These are phyloP conservation scores for Colletotrichum somersetense DNA, from an alignment of 2,329 filamentous ascomycete genomes.

Conservation along the genomic window DNA sequence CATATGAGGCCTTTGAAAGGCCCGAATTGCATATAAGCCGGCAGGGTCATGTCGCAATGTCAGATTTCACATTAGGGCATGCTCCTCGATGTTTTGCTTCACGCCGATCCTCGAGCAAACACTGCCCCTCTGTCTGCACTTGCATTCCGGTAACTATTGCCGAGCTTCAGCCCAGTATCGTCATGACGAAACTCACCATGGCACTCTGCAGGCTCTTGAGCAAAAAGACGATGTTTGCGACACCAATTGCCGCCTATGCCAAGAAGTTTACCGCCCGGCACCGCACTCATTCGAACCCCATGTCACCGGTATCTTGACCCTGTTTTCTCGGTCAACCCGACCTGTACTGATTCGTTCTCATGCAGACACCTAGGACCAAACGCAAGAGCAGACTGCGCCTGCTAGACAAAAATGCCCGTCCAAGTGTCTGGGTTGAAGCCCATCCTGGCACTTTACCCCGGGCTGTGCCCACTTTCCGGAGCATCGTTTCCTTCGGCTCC, in stretches of 20 bases:
- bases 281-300: not conserved
- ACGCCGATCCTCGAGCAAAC: not conserved
- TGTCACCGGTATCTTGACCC: constrained; percentile 18
- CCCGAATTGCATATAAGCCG: constrained; percentile 28
- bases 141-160: not conserved
- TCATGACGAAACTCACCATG: not conserved
- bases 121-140: not conserved
- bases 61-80: constrained; percentile 29
- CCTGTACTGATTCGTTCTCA: not conserved
- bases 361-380: not conserved
- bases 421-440: constrained; percentile 51
- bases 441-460: constrained; percentile 52
- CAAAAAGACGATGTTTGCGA: not conserved
- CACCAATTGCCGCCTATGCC: not conserved
- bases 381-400: not conserved
- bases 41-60: not conserved
- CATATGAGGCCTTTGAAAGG: constrained; percentile 16
- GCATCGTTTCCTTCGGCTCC: constrained; percentile 53
- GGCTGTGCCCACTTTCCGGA: constrained; percentile 46
- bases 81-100: not conserved
- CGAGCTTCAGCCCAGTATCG: not conserved
- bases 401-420: constrained; percentile 47
- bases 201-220: not conserved
- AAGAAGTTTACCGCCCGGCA: not conserved
- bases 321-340: constrained; percentile 24